Evolutionary conservation across 164 flowering plant species (phyloP), one percentile per base, ranked within the genome.

Genomic region (Tetracentron sinense): DNA sequence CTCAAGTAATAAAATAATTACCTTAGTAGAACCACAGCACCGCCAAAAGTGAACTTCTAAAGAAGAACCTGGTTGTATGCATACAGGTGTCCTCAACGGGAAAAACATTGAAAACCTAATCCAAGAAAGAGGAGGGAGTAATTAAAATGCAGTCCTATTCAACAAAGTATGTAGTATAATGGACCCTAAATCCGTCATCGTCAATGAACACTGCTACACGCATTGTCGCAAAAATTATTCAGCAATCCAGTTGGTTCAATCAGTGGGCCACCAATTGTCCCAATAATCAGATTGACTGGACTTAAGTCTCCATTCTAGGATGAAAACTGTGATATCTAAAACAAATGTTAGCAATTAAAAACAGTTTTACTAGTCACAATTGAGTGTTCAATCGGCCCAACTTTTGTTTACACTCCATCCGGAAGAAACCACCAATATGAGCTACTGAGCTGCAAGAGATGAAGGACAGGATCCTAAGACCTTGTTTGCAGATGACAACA

Each of bases 31-130:
- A 69, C 89, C 86, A 71, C 87, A 85, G 69, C 98, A 92, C 33
- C 99, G 87, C 99, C 99, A 95, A 59, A 95, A 84, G 62, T 92
- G 90, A 54, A 85, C 79, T 65, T 86, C 97, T 54, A 95, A 65
- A 54, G 83, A 77, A 59, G 79, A 74, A 29, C 85, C 92, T 2
- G 97, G 81, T 28, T n/a, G 70, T 42, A 88, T 57, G 38, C 74
- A 78, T 3, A 95, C 61, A 2, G 99, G 99, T 14, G 81, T 75
- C 64, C 99, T 79, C 63, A 95, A 64, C 0, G 99, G 99, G 64
- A 95, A 89, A 73, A 83, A 95, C 62, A 92, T 89, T 4, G 99
- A 83, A 78, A 95, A 95, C 99, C 99, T 95, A 76, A 52, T 23
- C 14, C 33, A 44, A 38, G 7, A 22, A 23, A 69, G 17, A 64